phyloP scores from a whole-genome alignment of 495 filamentous ascomycete genomes.

The Neurospora africana region DNA sequence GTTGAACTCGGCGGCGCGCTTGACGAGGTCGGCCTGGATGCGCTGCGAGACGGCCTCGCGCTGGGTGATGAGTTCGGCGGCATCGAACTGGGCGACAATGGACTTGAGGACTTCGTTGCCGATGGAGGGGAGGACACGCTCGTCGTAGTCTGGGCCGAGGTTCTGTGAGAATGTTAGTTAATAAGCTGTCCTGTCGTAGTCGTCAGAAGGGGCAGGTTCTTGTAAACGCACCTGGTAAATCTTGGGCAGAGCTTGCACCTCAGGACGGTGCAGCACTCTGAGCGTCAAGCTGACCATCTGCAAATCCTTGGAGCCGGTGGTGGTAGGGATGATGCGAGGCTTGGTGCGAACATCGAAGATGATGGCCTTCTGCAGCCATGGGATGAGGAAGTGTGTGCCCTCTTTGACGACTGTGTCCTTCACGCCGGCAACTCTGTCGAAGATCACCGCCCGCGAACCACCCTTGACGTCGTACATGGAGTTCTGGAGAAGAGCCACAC shows the following conservation, averaged over 20 bases:
- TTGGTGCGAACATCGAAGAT: conserved; percentile 97
- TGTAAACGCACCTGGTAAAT: conserved; percentile 80
- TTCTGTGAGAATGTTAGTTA: conserved; percentile 22
- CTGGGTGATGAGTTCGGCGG: conserved; percentile 98
- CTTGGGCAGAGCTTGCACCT: conserved; percentile 83
- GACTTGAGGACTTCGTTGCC: conserved; percentile 99
- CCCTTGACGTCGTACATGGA: conserved; percentile 96
- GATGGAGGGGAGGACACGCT: conserved; percentile 98
- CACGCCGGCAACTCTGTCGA: conserved; percentile 87
- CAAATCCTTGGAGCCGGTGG: conserved; percentile 95
- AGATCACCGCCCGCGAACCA: conserved; percentile 91
- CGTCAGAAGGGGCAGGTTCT: neutral
- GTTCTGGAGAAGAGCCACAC: conserved; percentile 49
- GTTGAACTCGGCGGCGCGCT: conserved; percentile 97
- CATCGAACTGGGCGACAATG: conserved; percentile 98
- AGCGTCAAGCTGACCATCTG: conserved; percentile 99
- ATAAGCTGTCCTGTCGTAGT: neutral
- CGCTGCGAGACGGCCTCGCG: conserved; percentile 91
- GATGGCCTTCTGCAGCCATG: conserved; percentile 92
- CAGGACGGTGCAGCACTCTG: conserved; percentile 87
- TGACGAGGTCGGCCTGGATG: conserved; percentile 89
- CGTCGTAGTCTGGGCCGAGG: conserved; percentile 96
- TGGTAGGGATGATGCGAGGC: conserved; percentile 94
- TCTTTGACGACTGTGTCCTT: conserved; percentile 88
- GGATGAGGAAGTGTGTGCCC: conserved; percentile 93